These are phyloP conservation scores for Penicillium sp. DNA, from an alignment of 2,329 filamentous ascomycete species.

Conservation along the genomic window DNA sequence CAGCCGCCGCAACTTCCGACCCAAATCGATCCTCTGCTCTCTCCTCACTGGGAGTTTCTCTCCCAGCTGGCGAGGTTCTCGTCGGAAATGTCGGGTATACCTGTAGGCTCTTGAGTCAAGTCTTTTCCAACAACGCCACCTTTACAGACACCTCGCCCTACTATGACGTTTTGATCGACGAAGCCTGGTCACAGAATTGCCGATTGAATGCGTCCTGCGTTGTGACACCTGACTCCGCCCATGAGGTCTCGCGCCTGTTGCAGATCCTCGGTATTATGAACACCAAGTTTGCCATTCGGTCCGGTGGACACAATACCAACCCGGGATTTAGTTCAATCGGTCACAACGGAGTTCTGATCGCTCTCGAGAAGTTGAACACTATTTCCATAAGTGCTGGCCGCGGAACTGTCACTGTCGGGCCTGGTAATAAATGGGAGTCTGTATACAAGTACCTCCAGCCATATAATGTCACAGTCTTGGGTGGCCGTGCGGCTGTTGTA, in stretches of 20 bases:
- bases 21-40: neutral
- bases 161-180: neutral
- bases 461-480: neutral
- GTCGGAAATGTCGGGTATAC: neutral
- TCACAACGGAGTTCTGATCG: neutral
- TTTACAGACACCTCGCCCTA: neutral
- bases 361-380: neutral
- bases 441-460: neutral
- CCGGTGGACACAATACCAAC: neutral
- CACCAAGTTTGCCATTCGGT: neutral
- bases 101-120: neutral
- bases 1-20: neutral
- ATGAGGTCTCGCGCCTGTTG: neutral
- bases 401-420: neutral
- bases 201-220: neutral
- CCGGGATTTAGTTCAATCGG: neutral
- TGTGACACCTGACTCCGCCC: neutral
- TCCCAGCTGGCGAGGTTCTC: neutral
- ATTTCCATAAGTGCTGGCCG: neutral
- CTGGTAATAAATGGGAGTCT: neutral
- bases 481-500: neutral
- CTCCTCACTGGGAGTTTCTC: neutral
- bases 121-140: neutral
- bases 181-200: neutral
- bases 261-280: neutral